Evolutionary conservation across 2,329 filamentous ascomycete species (phyloP).

Genomic region (Colletotrichum nymphaeae): DNA sequence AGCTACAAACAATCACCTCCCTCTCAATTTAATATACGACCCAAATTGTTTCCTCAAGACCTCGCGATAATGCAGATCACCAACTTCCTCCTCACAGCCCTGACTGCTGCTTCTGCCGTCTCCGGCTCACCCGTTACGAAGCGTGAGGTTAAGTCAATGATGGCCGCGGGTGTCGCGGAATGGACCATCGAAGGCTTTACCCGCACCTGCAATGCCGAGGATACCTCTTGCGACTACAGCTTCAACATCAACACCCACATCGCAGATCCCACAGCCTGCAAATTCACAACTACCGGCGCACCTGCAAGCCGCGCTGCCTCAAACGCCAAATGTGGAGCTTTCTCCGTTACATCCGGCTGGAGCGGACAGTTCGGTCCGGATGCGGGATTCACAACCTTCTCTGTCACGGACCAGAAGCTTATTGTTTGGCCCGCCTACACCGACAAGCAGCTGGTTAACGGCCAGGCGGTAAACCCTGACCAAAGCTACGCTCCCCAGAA

Average conservation of each 20-base stretch:
- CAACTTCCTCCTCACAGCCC: constrained; percentile 50
- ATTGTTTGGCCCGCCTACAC: constrained; percentile 66
- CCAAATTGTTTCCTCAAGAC: background rate
- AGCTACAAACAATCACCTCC: background rate
- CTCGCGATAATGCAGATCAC: constrained; percentile 56
- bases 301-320: constrained; percentile 51
- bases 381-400: constrained; percentile 65
- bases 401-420: constrained; percentile 57
- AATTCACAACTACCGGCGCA: constrained; percentile 53
- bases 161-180: constrained; percentile 49
- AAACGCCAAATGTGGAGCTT: constrained; percentile 58
- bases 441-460: constrained; percentile 59
- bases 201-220: constrained; percentile 52
- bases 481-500: constrained; percentile 54
- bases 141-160: constrained; percentile 48
- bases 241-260: constrained; percentile 55
- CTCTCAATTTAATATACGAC: background rate
- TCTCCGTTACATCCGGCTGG: constrained; percentile 65
- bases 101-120: constrained; percentile 42
- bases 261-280: constrained; percentile 46
- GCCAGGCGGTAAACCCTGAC: constrained; percentile 60
- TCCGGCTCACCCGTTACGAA: constrained; percentile 20
- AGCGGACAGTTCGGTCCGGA: constrained; percentile 64
- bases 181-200: constrained; percentile 55
- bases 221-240: constrained; percentile 56